Evolutionary conservation across 208 protist genomes (phyloP).

Genomic region (Trypanosoma grayi): DNA sequence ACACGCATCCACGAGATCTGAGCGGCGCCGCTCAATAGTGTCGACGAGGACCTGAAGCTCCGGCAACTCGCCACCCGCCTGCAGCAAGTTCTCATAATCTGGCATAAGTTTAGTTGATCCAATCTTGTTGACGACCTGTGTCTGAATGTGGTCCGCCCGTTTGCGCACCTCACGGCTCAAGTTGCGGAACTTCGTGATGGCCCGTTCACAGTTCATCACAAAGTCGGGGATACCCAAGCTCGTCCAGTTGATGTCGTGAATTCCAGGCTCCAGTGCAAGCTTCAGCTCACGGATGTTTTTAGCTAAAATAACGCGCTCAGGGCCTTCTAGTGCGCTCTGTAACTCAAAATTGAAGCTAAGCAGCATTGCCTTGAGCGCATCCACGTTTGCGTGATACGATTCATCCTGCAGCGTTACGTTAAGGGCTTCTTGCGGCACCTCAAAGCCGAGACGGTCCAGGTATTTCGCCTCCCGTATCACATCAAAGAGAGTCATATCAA

Average conservation of each 20-base stretch:
- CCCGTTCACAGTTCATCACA: constrained; percentile 88
- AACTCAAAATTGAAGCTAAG: constrained; percentile 89
- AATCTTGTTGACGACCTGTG: constrained; percentile 91
- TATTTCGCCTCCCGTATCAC: constrained; percentile 98
- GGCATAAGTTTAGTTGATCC: constrained; percentile 80
- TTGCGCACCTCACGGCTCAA: constrained; percentile 96
- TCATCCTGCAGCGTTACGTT: constrained; percentile 98
- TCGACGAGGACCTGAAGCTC: constrained; percentile 93
- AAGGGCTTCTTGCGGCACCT: constrained; percentile 95
- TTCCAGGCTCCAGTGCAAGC: constrained; percentile 89
- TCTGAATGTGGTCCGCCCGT: constrained; percentile 92
- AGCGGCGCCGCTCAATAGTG: constrained; percentile 83
- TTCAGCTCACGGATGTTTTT: constrained; percentile 91
- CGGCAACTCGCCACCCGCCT: constrained; percentile 83
- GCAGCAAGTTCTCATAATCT: constrained; percentile 70
- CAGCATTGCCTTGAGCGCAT: constrained; percentile 94
- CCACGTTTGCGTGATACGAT: constrained; percentile 95
- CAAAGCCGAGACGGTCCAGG: constrained; percentile 95
- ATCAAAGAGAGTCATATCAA: constrained; percentile 88
- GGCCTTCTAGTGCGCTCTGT: constrained; percentile 65
- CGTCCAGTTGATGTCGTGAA: constrained; percentile 98
- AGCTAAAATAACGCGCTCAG: constrained; percentile 91
- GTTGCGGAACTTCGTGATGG: constrained; percentile 96
- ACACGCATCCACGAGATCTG: constrained; percentile 79
- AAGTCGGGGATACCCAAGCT: constrained; percentile 97